Evolutionary conservation across 495 filamentous ascomycete species (phyloP).

Genomic region (Friedmanniomyces endolithicus): DNA sequence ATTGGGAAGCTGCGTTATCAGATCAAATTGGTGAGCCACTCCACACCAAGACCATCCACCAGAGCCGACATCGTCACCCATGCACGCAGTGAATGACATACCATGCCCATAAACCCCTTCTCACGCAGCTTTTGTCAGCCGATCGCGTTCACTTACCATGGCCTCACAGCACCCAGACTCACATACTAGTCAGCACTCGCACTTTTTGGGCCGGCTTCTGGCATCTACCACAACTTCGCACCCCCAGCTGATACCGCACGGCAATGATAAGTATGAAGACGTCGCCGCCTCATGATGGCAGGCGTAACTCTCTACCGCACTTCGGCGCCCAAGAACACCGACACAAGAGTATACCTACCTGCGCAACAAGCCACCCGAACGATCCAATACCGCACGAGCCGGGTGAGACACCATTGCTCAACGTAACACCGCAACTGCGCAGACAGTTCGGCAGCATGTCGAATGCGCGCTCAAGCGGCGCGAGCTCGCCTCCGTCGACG

Average conservation of each 20-base stretch:
- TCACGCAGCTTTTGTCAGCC: not conserved
- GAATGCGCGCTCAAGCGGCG: conserved; percentile 33
- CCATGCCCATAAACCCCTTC: not conserved
- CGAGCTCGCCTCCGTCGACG: conserved; percentile 29
- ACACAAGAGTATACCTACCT: conserved; percentile 16
- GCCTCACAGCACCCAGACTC: not conserved
- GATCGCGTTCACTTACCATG: not conserved
- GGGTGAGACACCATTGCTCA: not conserved
- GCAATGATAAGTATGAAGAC: not conserved
- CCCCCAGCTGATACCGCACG: not conserved
- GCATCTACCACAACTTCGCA: not conserved
- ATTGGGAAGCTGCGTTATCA: no score
- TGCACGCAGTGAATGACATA: not conserved
- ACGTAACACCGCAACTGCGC: conserved; percentile 7
- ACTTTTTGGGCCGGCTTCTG: not conserved
- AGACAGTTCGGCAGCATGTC: not conserved
- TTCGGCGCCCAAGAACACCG: not conserved
- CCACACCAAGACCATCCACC: no score
- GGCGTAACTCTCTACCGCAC: not conserved
- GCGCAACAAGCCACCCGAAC: conserved; percentile 16
- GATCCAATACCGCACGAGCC: conserved; percentile 20
- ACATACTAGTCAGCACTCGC: not conserved
- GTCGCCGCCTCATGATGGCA: not conserved
- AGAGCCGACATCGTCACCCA: no score
- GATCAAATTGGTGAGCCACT: no score